Conservation (phyloP, 805 yeast species). For the Yamadazyma paraphyllophila region DNA sequence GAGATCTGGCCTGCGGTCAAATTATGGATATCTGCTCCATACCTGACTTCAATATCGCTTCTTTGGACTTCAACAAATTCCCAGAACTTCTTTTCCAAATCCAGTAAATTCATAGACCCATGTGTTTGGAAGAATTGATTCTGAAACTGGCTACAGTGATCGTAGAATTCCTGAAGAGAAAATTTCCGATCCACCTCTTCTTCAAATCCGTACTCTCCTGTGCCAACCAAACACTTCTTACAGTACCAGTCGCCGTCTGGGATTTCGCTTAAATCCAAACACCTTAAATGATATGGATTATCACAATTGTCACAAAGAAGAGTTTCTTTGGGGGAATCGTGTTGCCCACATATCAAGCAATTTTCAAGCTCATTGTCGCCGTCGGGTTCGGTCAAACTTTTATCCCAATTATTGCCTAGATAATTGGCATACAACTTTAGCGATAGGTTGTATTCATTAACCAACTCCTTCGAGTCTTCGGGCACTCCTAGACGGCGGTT, state of each 20-base stretch:
- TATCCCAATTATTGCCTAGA: constrained; percentile 21
- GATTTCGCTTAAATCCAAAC: constrained; percentile 50
- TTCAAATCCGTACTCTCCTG: constrained; percentile 86
- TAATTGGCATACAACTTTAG: constrained; percentile 34
- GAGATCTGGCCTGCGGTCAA: constrained; percentile 61
- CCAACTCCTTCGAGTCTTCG: constrained; percentile 15
- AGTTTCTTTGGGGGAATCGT: constrained; percentile 45
- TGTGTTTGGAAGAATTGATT: constrained; percentile 37
- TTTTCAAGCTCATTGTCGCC: constrained; percentile 33
- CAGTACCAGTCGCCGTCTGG: constrained; percentile 78
- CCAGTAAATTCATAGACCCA: constrained; percentile 36
- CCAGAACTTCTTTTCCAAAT: constrained; percentile 72
- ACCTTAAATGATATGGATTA: constrained; percentile 61
- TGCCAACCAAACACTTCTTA: constrained; percentile 78
- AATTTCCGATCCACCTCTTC: constrained; percentile 55
- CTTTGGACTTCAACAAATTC: constrained; percentile 37
- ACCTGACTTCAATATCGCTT: constrained; percentile 58
- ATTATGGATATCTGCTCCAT: constrained; percentile 85
- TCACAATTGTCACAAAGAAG: constrained; percentile 76
- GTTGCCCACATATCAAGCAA: constrained; percentile 49
- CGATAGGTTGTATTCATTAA: constrained; percentile 22
- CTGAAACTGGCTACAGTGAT: constrained; percentile 51
- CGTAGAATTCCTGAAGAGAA: constrained; percentile 58
- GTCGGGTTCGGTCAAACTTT: constrained; percentile 33
- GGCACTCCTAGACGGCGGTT: constrained; percentile 25